Evolutionary conservation across 129 eudicot species (phyloP).

Genomic region (Arctium lappa): DNA sequence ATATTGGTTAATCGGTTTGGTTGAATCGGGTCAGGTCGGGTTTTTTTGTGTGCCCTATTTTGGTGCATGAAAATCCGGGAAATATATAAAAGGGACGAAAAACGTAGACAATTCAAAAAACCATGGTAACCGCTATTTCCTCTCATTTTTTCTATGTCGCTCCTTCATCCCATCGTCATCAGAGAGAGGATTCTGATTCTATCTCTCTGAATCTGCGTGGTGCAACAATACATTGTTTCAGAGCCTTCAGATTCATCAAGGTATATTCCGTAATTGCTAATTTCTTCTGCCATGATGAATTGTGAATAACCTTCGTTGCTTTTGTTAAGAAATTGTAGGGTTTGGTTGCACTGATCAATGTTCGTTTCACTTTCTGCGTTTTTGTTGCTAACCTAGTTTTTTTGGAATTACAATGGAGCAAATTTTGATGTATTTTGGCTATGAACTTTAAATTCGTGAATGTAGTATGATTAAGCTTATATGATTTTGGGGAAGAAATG

Average conservation of each 20-base stretch:
- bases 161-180: conserved; percentile 3
- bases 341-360: neutral
- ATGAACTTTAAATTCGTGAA: neutral
- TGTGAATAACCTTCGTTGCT: neutral
- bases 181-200: conserved; percentile 12
- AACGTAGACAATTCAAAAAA: neutral
- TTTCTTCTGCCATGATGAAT: neutral
- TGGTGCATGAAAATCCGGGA: conserved; percentile 14
- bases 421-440: neutral
- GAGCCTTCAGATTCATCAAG: conserved; percentile 30
- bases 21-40: neutral
- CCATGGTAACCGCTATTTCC: conserved; percentile 26
- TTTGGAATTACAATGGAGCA: neutral
- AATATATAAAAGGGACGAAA: neutral
- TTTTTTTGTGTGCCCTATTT: neutral
- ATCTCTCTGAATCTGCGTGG: conserved; percentile 16
- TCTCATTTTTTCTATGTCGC: conserved; percentile 1
- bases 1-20: neutral
- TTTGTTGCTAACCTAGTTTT: neutral
- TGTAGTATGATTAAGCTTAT: neutral
- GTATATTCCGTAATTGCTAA: neutral
- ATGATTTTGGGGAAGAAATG: too few relatives aligned
- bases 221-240: conserved; percentile 14
- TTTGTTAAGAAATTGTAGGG: neutral
- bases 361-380: neutral